Evolutionary conservation across 352 stramenopile species (phyloP).

Genomic region (Hyaloperonospora brassicae): DNA sequence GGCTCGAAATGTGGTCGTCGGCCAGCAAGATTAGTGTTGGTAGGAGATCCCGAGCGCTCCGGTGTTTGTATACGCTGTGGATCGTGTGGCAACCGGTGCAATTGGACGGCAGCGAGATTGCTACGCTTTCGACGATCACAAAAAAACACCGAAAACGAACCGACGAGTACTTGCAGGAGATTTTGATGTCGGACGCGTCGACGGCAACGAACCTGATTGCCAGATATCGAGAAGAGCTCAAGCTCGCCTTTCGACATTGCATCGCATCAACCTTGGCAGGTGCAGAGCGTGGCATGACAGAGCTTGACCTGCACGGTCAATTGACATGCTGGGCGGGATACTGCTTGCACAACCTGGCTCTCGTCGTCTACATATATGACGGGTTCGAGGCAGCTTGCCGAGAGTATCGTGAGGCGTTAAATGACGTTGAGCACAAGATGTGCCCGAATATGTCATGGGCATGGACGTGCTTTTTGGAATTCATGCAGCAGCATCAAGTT

Average conservation of each 20-base stretch:
- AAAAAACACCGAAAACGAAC: conserved; percentile 27
- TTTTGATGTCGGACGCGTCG: conserved; percentile 16
- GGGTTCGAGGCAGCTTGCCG: conserved; percentile 45
- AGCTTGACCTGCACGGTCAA: neutral
- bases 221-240: conserved; percentile 42
- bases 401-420: conserved; percentile 32
- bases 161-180: conserved; percentile 13
- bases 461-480: conserved; percentile 41
- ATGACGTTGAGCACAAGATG: conserved; percentile 3
- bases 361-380: conserved; percentile 39
- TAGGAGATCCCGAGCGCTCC: conserved; percentile 11
- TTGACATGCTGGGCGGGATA: conserved; percentile 31
- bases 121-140: conserved; percentile 29
- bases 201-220: conserved; percentile 20
- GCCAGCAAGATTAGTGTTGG: conserved; percentile 7
- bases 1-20: conserved; percentile 28
- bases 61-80: conserved; percentile 35
- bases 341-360: conserved; percentile 56
- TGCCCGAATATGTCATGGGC: conserved; percentile 30
- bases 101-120: conserved; percentile 8
- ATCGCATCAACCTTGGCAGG: conserved; percentile 5
- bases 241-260: conserved; percentile 28
- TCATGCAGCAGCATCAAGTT: conserved; percentile 50
- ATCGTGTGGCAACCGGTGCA: conserved; percentile 22
- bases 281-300: neutral